Percentiles rank a stretch among this genome's conserved stretches.
phyloP scores from a whole-genome alignment of 805 yeast genomes.

The Lipomyces yamadae region DNA sequence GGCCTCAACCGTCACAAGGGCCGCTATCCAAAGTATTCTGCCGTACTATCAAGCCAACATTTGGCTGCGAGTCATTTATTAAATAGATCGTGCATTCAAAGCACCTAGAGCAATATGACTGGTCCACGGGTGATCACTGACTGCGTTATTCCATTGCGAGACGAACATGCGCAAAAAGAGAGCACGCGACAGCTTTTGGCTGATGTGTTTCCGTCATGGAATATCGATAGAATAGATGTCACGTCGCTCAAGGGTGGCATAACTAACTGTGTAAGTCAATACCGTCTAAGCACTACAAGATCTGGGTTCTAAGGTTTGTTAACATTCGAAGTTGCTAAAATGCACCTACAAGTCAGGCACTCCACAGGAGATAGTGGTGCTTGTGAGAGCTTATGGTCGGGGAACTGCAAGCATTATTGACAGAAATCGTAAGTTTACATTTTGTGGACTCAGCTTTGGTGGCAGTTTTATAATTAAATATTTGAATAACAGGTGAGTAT shows the following conservation, averaged over 20 bases:
- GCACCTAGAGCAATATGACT: constrained; percentile 19
- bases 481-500: constrained; percentile 52
- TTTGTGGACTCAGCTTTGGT: not conserved
- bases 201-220: constrained; percentile 30
- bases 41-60: not conserved
- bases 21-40: not conserved
- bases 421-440: constrained; percentile 55
- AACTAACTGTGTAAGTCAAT: constrained; percentile 31
- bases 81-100: not conserved
- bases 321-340: constrained; percentile 22
- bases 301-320: not conserved
- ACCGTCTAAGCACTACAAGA: not conserved
- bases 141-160: constrained; percentile 22
- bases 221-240: constrained; percentile 18
- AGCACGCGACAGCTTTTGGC: constrained; percentile 22
- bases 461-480: not conserved
- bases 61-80: not conserved
- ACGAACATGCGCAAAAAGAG: constrained; percentile 17
- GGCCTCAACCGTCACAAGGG: not conserved
- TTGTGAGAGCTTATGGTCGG: constrained; percentile 74
- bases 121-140: constrained; percentile 23
- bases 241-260: constrained; percentile 32
- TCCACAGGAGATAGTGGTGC: constrained; percentile 32
- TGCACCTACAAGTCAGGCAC: constrained; percentile 22
- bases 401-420: constrained; percentile 76